Conservation (phyloP, 225 moss, liverwort and hornwort genomes). For the Anthoceros angustus region DNA sequence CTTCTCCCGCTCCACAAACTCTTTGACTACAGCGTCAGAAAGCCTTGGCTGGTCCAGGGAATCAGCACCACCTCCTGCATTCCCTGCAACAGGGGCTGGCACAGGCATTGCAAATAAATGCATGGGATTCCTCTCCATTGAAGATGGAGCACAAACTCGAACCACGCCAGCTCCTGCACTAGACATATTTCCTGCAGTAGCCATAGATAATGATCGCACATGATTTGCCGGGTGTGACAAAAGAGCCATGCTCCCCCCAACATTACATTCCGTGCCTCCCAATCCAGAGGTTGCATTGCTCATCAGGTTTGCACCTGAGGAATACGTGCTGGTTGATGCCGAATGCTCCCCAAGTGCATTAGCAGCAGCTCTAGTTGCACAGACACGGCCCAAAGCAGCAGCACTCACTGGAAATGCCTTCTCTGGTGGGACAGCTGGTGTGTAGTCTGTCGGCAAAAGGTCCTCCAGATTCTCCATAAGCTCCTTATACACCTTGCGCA, state of each 20-base stretch:
- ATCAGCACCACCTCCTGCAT: conserved; percentile 13
- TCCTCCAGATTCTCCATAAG: conserved; percentile 32
- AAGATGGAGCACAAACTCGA: background rate
- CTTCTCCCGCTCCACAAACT: conserved; percentile 20
- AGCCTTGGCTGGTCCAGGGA: conserved; percentile 13
- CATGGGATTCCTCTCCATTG: background rate
- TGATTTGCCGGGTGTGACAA: background rate
- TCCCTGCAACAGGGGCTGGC: conserved; percentile 12
- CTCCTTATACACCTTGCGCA: conserved; percentile 49
- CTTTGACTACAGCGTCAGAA: conserved; percentile 18
- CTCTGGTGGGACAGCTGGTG: conserved; percentile 34
- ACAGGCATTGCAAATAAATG: background rate
- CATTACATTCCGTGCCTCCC: conserved; percentile 8
- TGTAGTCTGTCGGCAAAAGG: conserved; percentile 36
- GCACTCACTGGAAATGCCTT: conserved; percentile 36
- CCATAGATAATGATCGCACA: background rate
- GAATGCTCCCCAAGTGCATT: conserved; percentile 19
- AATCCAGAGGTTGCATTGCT: conserved; percentile 22
- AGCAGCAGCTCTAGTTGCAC: conserved; percentile 21
- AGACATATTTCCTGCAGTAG: background rate
- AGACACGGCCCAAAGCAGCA: conserved; percentile 22
- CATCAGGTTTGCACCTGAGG: conserved; percentile 24
- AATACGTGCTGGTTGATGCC: conserved; percentile 14
- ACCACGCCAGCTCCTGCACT: background rate
- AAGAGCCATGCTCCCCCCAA: background rate